These are phyloP conservation scores for Cornus kousa DNA, from an alignment of 148 eudicot species.

Conservation along the genomic window DNA sequence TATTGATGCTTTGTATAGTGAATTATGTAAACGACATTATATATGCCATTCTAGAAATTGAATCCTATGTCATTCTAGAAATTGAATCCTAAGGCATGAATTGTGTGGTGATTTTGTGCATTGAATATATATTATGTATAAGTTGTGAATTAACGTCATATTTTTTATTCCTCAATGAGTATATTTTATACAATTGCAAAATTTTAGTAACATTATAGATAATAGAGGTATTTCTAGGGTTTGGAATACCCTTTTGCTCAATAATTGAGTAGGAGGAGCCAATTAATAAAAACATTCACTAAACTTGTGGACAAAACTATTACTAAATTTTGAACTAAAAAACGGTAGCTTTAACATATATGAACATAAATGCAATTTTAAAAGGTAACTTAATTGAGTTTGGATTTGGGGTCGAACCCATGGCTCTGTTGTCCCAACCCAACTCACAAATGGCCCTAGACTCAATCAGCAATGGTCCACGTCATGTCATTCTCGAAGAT, in stretches of 20 bases:
- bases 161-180: no score
- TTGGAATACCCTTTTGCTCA: neutral
- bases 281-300: neutral
- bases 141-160: no score
- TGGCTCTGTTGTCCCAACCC: neutral
- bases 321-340: neutral
- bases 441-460: neutral
- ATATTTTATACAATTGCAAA: no score
- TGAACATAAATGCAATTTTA: neutral
- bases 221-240: no score
- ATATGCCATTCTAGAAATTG: no score
- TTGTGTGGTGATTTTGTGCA: no score
- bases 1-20: no score
- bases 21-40: no score
- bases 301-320: neutral
- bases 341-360: neutral
- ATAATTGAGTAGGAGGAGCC: neutral
- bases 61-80: no score
- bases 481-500: slow-evolving; percentile 60
- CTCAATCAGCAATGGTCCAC: slow-evolving; percentile 42
- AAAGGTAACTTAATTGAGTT: neutral
- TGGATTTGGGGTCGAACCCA: neutral
- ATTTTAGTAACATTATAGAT: no score
- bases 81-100: no score
- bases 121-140: no score